phyloP scores from a whole-genome alignment of 805 yeast species.

The Metschnikowia proteae region DNA sequence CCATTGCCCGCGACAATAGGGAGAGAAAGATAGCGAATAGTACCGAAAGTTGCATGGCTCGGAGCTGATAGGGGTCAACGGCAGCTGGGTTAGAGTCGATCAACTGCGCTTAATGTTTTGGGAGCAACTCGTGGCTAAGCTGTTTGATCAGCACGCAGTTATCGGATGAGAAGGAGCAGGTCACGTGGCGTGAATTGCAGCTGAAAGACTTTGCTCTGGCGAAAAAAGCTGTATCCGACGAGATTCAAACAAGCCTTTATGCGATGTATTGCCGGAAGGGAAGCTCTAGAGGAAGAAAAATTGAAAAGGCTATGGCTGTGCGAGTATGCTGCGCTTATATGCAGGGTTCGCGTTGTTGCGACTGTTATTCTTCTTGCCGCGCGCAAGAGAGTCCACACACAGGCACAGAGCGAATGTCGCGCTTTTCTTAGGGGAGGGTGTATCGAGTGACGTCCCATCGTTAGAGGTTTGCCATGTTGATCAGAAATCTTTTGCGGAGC shows the following conservation, averaged over 20 bases:
- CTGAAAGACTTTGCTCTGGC: not conserved
- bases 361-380: not conserved
- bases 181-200: not conserved
- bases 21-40: conserved; percentile 7
- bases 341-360: conserved; percentile 2
- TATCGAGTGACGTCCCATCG: not conserved
- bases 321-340: not conserved
- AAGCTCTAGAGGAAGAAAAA: not conserved
- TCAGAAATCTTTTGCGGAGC: conserved; percentile 3
- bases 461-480: conserved; percentile 1
- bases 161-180: no score
- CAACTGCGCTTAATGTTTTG: no score
- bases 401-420: not conserved
- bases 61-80: no score
- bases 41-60: conserved; percentile 10
- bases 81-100: no score
- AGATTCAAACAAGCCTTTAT: not conserved
- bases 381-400: not conserved
- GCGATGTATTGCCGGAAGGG: not conserved
- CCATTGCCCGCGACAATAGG: conserved; percentile 25
- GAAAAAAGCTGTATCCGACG: not conserved
- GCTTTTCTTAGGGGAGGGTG: not conserved
- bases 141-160: no score
- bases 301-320: conserved; percentile 1
- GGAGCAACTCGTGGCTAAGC: no score